These are phyloP conservation scores for Eutypa lata DNA, from an alignment of 2,329 filamentous ascomycete genomes.

Conservation along the genomic window DNA sequence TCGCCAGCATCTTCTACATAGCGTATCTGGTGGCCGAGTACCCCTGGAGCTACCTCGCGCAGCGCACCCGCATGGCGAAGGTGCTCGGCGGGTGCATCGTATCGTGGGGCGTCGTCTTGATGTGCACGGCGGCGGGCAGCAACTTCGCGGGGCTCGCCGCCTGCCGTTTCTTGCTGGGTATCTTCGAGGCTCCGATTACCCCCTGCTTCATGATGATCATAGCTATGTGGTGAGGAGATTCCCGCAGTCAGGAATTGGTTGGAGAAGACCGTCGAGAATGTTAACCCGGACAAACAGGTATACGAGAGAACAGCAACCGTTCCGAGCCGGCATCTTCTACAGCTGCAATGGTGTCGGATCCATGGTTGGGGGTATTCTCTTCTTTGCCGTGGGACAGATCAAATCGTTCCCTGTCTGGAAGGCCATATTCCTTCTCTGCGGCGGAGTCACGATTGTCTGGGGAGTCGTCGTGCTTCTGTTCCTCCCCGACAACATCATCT, in stretches of 20 bases:
- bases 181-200: conserved; percentile 46
- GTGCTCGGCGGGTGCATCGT: conserved; percentile 31
- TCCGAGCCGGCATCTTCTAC: conserved; percentile 42
- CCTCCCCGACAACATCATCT: conserved; percentile 41
- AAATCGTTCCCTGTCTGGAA: conserved; percentile 40
- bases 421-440: conserved; percentile 42
- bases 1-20: conserved; percentile 56
- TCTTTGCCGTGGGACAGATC: conserved; percentile 38
- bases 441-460: conserved; percentile 40
- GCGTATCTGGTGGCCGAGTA: conserved; percentile 29
- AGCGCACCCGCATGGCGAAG: conserved; percentile 33
- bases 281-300: too few relatives aligned
- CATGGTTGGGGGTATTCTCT: conserved; percentile 33
- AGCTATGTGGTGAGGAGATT: conserved; percentile 40
- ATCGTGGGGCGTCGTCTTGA: conserved; percentile 35
- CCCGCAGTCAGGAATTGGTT: too few relatives aligned
- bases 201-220: conserved; percentile 50
- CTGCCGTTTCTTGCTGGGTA: conserved; percentile 43
- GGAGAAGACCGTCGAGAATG: too few relatives aligned
- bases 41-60: conserved; percentile 32
- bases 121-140: conserved; percentile 38
- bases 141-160: conserved; percentile 40
- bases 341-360: conserved; percentile 36
- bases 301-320: conserved; percentile 41
- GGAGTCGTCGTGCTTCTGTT: conserved; percentile 35